Percentiles rank a stretch among this genome's conserved stretches.
These are phyloP conservation scores for Hypoxylon cercidicola DNA, from an alignment of 495 filamentous ascomycete genomes.

Conservation along the genomic window DNA sequence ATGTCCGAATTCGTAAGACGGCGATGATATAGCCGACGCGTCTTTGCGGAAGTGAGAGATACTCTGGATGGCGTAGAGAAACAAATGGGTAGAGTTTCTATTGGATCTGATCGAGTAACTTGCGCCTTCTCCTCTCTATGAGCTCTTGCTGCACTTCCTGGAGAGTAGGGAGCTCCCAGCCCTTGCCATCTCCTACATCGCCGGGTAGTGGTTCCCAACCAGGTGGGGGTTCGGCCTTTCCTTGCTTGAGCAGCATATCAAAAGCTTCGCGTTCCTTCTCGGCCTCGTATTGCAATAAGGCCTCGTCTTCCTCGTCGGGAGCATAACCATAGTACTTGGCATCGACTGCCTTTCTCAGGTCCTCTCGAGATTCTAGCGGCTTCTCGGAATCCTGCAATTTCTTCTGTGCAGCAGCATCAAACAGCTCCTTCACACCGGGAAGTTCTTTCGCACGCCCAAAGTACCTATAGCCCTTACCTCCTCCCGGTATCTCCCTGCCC, in stretches of 20 bases:
- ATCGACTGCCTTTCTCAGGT: constrained; percentile 86
- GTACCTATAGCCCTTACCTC: constrained; percentile 89
- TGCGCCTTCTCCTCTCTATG: constrained; percentile 83
- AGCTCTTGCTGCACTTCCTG: constrained; percentile 95
- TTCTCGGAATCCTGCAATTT: constrained; percentile 66
- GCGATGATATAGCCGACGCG: too few species aligned
- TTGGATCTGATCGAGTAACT: constrained; percentile 72
- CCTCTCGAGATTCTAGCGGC: constrained; percentile 67
- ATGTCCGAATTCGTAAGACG: too few species aligned
- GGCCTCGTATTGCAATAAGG: constrained; percentile 81
- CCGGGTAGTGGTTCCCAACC: constrained; percentile 90
- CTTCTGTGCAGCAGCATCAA: constrained; percentile 78
- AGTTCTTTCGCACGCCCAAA: constrained; percentile 92
- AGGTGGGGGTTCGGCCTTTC: constrained; percentile 56
- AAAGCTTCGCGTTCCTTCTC: constrained; percentile 84
- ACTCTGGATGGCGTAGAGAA: background rate
- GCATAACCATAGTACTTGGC: constrained; percentile 97
- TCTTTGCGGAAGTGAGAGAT: too few species aligned
- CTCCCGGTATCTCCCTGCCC: constrained; percentile 88
- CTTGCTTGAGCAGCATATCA: constrained; percentile 65
- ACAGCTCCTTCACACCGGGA: constrained; percentile 96
- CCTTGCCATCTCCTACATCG: constrained; percentile 81
- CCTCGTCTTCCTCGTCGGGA: constrained; percentile 91
- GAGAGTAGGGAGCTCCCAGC: constrained; percentile 84
- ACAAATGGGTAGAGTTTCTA: constrained; percentile 12